Percentiles rank a stretch among this genome's conserved stretches.
phyloP scores from a whole-genome alignment of 331 rosid genomes.

The Malus hybrid region DNA sequence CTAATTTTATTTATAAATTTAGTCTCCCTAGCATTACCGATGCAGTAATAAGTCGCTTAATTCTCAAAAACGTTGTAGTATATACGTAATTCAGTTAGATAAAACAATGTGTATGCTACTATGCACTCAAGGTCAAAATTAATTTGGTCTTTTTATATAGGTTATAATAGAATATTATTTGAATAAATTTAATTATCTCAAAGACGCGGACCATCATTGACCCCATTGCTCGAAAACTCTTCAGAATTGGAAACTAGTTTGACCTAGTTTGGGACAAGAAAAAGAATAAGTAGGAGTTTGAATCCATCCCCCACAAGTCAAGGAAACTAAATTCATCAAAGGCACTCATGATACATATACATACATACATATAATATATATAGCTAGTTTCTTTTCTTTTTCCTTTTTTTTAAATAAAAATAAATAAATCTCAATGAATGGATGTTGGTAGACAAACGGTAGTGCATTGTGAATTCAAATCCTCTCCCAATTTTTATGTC shows the following conservation, averaged over 20 bases:
- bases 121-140: too few species aligned
- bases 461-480: too few species aligned
- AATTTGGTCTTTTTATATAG: too few species aligned
- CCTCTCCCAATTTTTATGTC: too few species aligned
- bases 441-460: not conserved
- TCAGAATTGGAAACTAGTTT: not conserved
- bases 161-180: too few species aligned
- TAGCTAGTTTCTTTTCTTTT: not conserved
- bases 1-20: too few species aligned
- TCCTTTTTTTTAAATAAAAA: not conserved
- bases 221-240: not conserved
- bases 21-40: too few species aligned
- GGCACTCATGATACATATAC: not conserved
- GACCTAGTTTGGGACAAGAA: not conserved
- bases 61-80: not conserved
- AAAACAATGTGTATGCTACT: too few species aligned
- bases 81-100: too few species aligned
- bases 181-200: not conserved
- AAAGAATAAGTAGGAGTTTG: not conserved
- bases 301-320: not conserved
- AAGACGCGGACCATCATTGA: not conserved
- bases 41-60: too few species aligned
- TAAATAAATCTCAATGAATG: not conserved
- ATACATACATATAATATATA: not conserved
- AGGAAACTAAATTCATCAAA: not conserved